Conservation (phyloP, 495 filamentous ascomycete genomes). For the Coniosporium apollinis region DNA sequence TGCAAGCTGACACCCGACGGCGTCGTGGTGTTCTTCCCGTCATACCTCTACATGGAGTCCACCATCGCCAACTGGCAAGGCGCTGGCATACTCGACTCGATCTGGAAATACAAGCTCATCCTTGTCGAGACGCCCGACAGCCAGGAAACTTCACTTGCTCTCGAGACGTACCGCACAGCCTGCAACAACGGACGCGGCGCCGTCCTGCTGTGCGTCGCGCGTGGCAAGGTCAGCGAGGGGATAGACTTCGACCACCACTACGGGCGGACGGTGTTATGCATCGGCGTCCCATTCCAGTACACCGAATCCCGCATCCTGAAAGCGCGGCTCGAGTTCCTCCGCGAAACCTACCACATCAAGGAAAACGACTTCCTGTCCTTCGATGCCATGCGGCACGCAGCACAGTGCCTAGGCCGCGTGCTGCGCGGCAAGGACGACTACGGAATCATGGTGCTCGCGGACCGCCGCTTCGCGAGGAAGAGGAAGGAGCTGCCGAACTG, state of each 20-base stretch:
- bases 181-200: constrained; percentile 95
- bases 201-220: constrained; percentile 81
- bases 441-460: constrained; percentile 94
- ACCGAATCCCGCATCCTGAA: constrained; percentile 95
- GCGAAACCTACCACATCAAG: constrained; percentile 91
- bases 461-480: constrained; percentile 81
- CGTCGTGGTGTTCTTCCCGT: constrained; percentile 97
- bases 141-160: constrained; percentile 86
- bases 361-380: constrained; percentile 98
- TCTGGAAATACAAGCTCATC: constrained; percentile 99
- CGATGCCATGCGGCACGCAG: constrained; percentile 96
- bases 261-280: constrained; percentile 88
- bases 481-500: constrained; percentile 84
- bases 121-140: constrained; percentile 94
- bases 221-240: constrained; percentile 92
- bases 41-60: constrained; percentile 97
- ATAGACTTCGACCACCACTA: constrained; percentile 99
- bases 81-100: constrained; percentile 90
- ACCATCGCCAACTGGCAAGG: constrained; percentile 99
- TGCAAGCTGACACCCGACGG: constrained; percentile 89
- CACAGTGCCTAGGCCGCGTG: constrained; percentile 91
- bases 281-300: constrained; percentile 97
- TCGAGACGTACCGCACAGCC: constrained; percentile 93
- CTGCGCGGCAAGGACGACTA: constrained; percentile 96
- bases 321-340: constrained; percentile 84